Conservation (phyloP, 768 basidiomycete species). For the Lactarius hengduanensis region DNA sequence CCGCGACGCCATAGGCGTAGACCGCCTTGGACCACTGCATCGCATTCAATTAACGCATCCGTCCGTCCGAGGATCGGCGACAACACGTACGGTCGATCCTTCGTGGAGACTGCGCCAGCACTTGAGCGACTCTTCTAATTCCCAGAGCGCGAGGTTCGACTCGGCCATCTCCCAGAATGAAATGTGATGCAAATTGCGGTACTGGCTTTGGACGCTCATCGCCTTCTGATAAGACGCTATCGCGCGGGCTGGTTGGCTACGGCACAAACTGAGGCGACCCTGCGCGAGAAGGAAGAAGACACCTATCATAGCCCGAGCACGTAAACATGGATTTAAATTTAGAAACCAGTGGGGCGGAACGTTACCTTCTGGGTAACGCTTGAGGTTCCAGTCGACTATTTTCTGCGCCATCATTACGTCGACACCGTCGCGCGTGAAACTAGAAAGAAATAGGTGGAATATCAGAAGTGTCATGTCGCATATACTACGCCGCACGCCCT, state of each 20-base stretch:
- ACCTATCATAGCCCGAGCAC: constrained; percentile 41
- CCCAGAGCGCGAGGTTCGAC: constrained; percentile 71
- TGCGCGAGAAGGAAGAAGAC: constrained; percentile 94
- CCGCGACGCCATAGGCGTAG: constrained; percentile 75
- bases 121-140: constrained; percentile 52
- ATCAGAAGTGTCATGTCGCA: constrained; percentile 86
- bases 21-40: constrained; percentile 69
- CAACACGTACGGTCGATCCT: constrained; percentile 60
- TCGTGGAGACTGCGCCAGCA: constrained; percentile 68
- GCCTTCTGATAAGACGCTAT: constrained; percentile 68
- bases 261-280: constrained; percentile 73
- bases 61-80: constrained; percentile 35
- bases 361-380: constrained; percentile 72
- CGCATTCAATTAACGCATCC: background rate
- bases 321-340: constrained; percentile 1
- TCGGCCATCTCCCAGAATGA: constrained; percentile 88
- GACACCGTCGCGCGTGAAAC: constrained; percentile 73
- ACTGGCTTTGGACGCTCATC: constrained; percentile 40
- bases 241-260: constrained; percentile 71
- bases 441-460: constrained; percentile 86
- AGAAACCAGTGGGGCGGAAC: constrained; percentile 13
- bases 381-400: constrained; percentile 81
- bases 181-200: constrained; percentile 67
- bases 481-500: constrained; percentile 79
- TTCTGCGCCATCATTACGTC: constrained; percentile 71